phyloP scores from a whole-genome alignment of 1,139 yeast genomes.

The Geotrichum restrictum region DNA sequence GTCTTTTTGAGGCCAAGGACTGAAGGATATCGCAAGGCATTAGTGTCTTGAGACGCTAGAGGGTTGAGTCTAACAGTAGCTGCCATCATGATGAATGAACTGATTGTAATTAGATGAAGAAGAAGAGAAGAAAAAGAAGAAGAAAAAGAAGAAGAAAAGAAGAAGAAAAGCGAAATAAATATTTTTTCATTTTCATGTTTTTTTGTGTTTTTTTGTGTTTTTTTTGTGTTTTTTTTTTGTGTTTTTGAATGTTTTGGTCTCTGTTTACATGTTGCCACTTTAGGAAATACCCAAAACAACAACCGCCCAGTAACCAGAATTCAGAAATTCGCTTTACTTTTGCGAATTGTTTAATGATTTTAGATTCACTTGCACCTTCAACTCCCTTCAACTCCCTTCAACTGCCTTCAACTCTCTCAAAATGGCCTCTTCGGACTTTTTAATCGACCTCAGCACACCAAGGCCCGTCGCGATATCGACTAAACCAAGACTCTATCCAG shows the following conservation, averaged over 20 bases:
- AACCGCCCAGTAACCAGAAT: too few species aligned
- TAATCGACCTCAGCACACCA: constrained; percentile 3
- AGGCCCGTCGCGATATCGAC: background rate
- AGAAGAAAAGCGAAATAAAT: background rate
- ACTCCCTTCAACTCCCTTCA: too few species aligned
- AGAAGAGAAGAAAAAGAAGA: background rate
- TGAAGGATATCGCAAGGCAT: background rate
- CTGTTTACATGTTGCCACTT: background rate
- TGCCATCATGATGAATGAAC: background rate
- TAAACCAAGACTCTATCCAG: background rate
- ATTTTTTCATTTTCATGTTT: background rate
- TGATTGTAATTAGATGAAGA: background rate
- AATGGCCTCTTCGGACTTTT: background rate
- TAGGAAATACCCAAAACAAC: background rate
- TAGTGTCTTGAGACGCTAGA: background rate
- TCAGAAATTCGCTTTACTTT: too few species aligned
- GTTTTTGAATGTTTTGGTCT: background rate
- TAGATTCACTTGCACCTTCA: too few species aligned
- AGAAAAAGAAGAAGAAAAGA: background rate
- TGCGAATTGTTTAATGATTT: too few species aligned
- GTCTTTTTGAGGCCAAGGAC: background rate
- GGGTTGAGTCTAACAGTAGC: background rate
- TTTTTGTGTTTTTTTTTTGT: background rate
- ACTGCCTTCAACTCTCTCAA: background rate
- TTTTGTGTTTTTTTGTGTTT: too few species aligned